A percentile compares a stretch with the other conserved stretches of the same genome.
These are phyloP conservation scores for Myriosclerotinia scirpicola DNA, from an alignment of 2,329 filamentous ascomycete genomes.

Conservation along the genomic window DNA sequence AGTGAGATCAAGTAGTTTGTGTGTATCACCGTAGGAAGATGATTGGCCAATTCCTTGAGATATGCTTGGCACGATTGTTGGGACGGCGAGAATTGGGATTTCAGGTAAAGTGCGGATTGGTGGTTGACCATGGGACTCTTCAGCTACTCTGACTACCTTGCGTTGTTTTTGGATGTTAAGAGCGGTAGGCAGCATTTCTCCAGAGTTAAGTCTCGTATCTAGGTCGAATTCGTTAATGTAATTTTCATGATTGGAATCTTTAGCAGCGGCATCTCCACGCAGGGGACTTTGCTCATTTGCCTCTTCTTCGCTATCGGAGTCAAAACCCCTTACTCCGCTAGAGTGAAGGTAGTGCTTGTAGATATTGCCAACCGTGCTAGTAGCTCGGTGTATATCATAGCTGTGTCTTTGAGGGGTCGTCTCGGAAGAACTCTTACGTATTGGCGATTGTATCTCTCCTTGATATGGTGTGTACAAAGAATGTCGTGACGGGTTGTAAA, in stretches of 20 bases:
- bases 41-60: conserved; percentile 26
- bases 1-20: conserved; percentile 31
- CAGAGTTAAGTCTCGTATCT: background rate
- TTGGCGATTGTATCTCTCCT: conserved; percentile 18
- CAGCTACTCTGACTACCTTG: conserved; percentile 20
- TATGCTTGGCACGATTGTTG: conserved; percentile 17
- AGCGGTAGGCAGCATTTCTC: conserved; percentile 23
- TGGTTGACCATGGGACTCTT: conserved; percentile 21
- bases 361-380: conserved; percentile 38
- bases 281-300: conserved; percentile 20
- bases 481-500: conserved; percentile 4
- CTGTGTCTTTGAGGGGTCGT: conserved; percentile 22
- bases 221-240: background rate
- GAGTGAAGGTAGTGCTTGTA: conserved; percentile 33
- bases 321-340: conserved; percentile 17
- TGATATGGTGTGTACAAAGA: conserved; percentile 16
- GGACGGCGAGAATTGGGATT: conserved; percentile 13
- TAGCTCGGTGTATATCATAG: conserved; percentile 27
- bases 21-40: conserved; percentile 31
- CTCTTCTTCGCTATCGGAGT: conserved; percentile 21
- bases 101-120: conserved; percentile 25
- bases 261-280: background rate
- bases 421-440: conserved; percentile 22
- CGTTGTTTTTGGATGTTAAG: conserved; percentile 24
- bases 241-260: background rate